phyloP scores from a whole-genome alignment of 768 basidiomycete genomes.

The Tephrocybe sp. region DNA sequence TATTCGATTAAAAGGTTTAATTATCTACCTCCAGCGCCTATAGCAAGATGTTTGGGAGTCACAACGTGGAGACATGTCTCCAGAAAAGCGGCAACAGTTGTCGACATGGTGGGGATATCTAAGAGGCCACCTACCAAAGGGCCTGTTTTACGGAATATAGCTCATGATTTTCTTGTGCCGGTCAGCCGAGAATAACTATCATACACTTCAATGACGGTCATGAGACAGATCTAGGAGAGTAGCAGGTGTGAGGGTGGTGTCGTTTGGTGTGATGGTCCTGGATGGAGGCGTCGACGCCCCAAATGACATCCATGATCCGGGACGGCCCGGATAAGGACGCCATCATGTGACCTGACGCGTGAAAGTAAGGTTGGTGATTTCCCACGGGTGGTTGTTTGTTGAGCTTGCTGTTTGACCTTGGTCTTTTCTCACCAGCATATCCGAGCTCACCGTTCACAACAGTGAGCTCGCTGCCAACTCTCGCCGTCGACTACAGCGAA shows the following conservation, averaged over 20 bases:
- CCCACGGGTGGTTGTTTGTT: slow-evolving; percentile 44
- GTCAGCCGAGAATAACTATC: background rate
- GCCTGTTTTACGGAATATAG: background rate
- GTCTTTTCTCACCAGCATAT: slow-evolving; percentile 15
- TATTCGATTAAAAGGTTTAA: background rate
- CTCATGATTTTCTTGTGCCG: slow-evolving; percentile 5
- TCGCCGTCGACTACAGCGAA: slow-evolving; percentile 4
- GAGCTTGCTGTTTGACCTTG: slow-evolving; percentile 26
- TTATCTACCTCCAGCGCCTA: background rate
- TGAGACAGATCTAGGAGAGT: background rate
- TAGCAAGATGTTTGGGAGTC: background rate
- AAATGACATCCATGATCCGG: too few species aligned
- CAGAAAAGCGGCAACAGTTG: background rate
- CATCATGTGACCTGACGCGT: slow-evolving; percentile 45
- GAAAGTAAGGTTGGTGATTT: slow-evolving; percentile 21
- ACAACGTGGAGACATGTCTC: background rate
- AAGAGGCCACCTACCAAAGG: background rate
- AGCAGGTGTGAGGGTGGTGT: too few species aligned
- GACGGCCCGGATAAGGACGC: slow-evolving; percentile 17
- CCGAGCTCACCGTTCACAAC: slow-evolving; percentile 15
- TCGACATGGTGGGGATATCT: background rate
- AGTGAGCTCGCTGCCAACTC: slow-evolving; percentile 7
- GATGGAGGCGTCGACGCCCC: background rate
- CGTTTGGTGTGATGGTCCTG: background rate
- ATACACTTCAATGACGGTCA: background rate